phyloP scores from a whole-genome alignment of 805 yeast genomes.

The Cyberlindnera bimundalis region DNA sequence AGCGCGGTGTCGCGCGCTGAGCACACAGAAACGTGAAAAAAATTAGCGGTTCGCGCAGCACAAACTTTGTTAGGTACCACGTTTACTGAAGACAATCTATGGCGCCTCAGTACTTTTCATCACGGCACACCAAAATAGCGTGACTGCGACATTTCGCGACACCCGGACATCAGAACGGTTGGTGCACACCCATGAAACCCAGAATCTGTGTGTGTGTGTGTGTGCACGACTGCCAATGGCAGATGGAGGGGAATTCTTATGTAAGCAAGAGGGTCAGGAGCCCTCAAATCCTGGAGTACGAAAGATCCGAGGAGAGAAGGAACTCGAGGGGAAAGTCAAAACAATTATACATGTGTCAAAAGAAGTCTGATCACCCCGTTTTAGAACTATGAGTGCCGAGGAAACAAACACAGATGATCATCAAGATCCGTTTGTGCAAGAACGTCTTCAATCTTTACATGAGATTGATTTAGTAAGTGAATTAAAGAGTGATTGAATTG shows the following conservation, averaged over 20 bases:
- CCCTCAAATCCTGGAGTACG: no score
- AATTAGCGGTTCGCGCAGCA: conserved; percentile 8
- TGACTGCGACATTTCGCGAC: conserved; percentile 16
- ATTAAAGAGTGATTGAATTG: background rate
- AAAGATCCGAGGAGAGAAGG: no score
- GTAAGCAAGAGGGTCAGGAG: no score
- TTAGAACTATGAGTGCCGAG: background rate
- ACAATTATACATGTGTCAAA: no score
- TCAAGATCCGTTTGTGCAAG: conserved; percentile 39
- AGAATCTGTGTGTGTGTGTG: no score
- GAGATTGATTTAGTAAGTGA: conserved; percentile 42
- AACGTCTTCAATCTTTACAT: conserved; percentile 49
- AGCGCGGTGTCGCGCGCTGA: background rate
- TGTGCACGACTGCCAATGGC: background rate
- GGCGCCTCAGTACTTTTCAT: conserved; percentile 21
- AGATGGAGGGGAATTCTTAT: no score
- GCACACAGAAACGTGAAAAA: background rate
- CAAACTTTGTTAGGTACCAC: conserved; percentile 23
- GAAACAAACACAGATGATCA: conserved; percentile 7
- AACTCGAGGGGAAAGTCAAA: no score
- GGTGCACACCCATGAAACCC: no score
- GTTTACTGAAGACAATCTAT: conserved; percentile 25
- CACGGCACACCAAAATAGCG: conserved; percentile 4
- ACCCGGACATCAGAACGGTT: background rate
- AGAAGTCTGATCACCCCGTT: background rate